Evolutionary conservation across 2,329 filamentous ascomycete species (phyloP), one percentile per base, ranked within the genome.

Genomic region (Colletotrichum salicis): DNA sequence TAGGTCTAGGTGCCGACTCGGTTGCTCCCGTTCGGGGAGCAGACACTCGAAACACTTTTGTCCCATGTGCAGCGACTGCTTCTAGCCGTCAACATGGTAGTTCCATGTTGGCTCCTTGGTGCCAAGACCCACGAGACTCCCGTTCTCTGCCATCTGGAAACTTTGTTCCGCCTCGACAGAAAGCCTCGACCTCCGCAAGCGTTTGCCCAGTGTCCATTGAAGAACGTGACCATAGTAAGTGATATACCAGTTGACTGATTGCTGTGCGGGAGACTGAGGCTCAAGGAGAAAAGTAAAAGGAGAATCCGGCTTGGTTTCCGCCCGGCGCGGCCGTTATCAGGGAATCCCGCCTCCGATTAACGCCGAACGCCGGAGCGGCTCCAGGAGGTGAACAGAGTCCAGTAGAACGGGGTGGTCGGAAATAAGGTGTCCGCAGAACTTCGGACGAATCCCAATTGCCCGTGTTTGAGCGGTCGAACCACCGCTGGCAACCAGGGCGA

Each of bases 381-480:
- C 56, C 33, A 55, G 41, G n/a, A 22, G 41, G 6, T n/a, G 15
- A 12, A 19, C n/a, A 35, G 29, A 29, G 22, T 5, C 19, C 41
- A 27, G 19, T n/a, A 51, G 52, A 48, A 33, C 31, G 52, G 15
- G 58, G 45, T 29, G 59, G 41, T 64, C 59, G 65, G 70, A 70
- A 70, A 69, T 64, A 69, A 72, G 65, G 65, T 72, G 60, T 29
- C 45, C 37, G 55, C 70, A 51, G 22, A 37, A 69, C 33, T 29
- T 72, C 70, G 70, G 70, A 72, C 55, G 70, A 72, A 27, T 69
- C 64, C 69, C 58, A 71, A 68, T 37, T 59, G 58, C 22, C 27
- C 41, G 48, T 37, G 62, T 45, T 27, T 41, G 37, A n/a, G 6
- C 51, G 37, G n/a, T 64, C 56, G 70, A 70, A 61, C 66, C 55